Evolutionary conservation across 2,329 filamentous ascomycete species (phyloP), one percentile per base, ranked within the genome.

Genomic region (Hortaea werneckii): DNA sequence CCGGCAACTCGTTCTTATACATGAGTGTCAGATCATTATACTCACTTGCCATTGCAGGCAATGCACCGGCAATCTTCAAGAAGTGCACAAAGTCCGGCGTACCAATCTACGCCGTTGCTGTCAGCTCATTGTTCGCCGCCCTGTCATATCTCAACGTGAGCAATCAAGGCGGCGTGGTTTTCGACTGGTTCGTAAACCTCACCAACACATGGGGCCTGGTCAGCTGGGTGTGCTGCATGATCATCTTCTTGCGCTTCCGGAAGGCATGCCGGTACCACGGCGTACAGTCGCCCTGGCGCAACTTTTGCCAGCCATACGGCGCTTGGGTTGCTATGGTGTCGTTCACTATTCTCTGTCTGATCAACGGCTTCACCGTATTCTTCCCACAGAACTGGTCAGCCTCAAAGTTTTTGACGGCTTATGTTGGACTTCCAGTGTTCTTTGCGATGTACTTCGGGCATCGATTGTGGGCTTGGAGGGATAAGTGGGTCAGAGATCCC

Each of bases 291-390:
- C 75, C 78, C 0, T 82, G 78, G 54, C 63, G 63, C 28, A 76
- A 72, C n/a, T 58, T 58, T 20, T 54, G 80, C 5, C 78, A 81
- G 54, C 78, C 84, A 0, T 87, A 82, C 58, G 78, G 78, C 2
- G 76, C 82, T 0, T 86, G 74, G 57, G 65, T 76, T 44, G 72
- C 75, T 7, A 72, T 87, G 1, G 60, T 75, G 11, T 59, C 79
- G 26, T 74, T 87, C 43, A 60, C 64, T 3, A 65, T 86, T 27
- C 69, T 89, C n/a, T 77, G 75, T 1, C 65, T 89, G 3, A 81
- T 85, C 54, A 87, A 87, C 55, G 85, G 84, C 1, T 90, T 88
- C 65, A 76, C 80, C 32, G 76, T 83, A 10, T 89, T 90, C 61
- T 83, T 82, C 61, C 77, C 79, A 0, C 67, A 71, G 6, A 70